These are phyloP conservation scores for Phaeotremella fagi DNA, from an alignment of 768 basidiomycete genomes.

Conservation along the genomic window DNA sequence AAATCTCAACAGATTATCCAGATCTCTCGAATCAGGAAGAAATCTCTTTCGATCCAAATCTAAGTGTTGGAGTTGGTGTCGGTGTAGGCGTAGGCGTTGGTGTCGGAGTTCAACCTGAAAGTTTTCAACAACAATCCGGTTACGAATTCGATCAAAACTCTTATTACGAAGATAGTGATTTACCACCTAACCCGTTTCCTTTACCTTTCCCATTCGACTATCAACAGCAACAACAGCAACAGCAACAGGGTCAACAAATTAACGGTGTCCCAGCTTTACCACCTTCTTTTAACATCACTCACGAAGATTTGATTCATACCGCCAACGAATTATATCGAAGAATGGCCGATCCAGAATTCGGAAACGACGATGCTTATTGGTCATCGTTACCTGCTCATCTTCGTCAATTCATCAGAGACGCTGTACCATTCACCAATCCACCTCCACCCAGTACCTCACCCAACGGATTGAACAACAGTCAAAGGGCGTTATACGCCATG, in stretches of 20 bases:
- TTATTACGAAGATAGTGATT: constrained; percentile 30
- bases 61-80: no score
- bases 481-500: constrained; percentile 63
- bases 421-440: constrained; percentile 49
- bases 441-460: constrained; percentile 32
- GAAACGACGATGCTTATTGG: constrained; percentile 65
- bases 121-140: constrained; percentile 32
- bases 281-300: constrained; percentile 48
- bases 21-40: no score
- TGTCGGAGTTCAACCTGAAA: constrained; percentile 11
- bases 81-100: neutral
- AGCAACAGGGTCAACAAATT: no score
- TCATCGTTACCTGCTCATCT: constrained; percentile 64
- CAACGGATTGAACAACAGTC: constrained; percentile 51
- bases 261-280: constrained; percentile 13
- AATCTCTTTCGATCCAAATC: no score
- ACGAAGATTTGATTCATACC: constrained; percentile 60
- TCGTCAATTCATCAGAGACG: constrained; percentile 62
- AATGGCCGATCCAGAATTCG: constrained; percentile 52
- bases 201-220: constrained; percentile 35
- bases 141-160: constrained; percentile 28
- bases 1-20: no score
- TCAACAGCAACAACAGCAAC: constrained; percentile 11
- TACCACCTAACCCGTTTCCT: constrained; percentile 16
- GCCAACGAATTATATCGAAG: constrained; percentile 62